These are phyloP conservation scores for Hibiscus tridactylites DNA, from an alignment of 345 rosid species.

Conservation along the genomic window DNA sequence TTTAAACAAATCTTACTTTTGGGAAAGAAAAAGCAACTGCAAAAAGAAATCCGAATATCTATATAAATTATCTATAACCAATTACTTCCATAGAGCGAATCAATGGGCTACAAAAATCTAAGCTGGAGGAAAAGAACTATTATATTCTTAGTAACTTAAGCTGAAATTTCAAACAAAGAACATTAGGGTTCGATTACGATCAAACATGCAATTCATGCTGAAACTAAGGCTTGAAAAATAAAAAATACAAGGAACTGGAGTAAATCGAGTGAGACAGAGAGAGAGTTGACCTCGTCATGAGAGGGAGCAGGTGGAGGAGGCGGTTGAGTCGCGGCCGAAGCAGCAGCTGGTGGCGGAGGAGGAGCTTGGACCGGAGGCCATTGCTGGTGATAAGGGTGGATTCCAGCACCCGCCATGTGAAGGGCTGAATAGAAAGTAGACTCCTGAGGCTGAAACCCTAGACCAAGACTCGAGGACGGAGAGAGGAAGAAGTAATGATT, in stretches of 20 bases:
- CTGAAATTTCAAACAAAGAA: not conserved
- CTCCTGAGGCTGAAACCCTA: not conserved
- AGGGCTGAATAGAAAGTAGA: not conserved
- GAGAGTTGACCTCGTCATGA: constrained; percentile 61
- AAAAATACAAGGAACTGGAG: not conserved
- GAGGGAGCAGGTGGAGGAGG: constrained; percentile 48
- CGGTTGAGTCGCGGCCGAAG: constrained; percentile 33
- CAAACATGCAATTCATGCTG: not conserved
- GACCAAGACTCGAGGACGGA: not conserved
- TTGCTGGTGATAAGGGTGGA: constrained; percentile 86
- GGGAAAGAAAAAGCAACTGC: not conserved
- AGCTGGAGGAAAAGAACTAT: not conserved
- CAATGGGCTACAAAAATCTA: not conserved
- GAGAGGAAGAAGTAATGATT: not conserved
- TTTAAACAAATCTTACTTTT: not conserved
- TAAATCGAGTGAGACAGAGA: constrained; percentile 1
- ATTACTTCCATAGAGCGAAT: not conserved
- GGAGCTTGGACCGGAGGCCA: constrained; percentile 65
- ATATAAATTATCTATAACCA: not conserved
- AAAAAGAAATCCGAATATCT: not conserved
- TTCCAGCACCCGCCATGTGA: constrained; percentile 82
- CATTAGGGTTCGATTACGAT: not conserved
- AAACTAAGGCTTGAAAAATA: constrained; percentile 3
- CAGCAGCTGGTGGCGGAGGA: constrained; percentile 49
- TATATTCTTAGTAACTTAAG: not conserved